Conservation (phyloP, 2,329 filamentous ascomycete species). For the Fusarium sp. region DNA sequence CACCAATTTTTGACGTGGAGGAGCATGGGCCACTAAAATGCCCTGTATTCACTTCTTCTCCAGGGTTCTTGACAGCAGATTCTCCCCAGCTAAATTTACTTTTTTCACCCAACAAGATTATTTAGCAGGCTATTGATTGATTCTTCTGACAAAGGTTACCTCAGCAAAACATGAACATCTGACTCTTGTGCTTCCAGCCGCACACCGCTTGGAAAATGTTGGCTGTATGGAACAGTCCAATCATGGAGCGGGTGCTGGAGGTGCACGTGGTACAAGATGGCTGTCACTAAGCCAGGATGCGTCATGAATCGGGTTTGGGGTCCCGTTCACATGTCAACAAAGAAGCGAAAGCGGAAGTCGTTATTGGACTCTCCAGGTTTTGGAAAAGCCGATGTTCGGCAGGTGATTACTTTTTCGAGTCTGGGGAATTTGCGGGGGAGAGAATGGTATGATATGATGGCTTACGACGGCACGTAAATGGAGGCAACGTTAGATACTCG, state of each 20-base stretch:
- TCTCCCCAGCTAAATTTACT: not conserved
- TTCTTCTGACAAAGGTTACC: not conserved
- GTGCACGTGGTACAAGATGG: slow-evolving; percentile 31
- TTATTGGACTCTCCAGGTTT: slow-evolving; percentile 29
- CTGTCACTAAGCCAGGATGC: slow-evolving; percentile 11
- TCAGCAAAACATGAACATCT: slow-evolving; percentile 10
- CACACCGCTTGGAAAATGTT: slow-evolving; percentile 23
- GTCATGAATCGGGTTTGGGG: slow-evolving; percentile 21
- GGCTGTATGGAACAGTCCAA: slow-evolving; percentile 3
- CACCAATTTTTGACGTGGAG: slow-evolving; percentile 33
- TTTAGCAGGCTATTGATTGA: not conserved
- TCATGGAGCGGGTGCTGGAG: slow-evolving; percentile 9
- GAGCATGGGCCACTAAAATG: slow-evolving; percentile 22
- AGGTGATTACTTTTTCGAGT: slow-evolving; percentile 32
- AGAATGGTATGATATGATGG: slow-evolving; percentile 8
- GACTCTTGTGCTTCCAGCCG: not conserved
- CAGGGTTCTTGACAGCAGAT: not conserved
- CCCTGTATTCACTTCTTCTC: not conserved
- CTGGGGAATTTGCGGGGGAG: slow-evolving; percentile 39
- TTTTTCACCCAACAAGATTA: slow-evolving; percentile 1
- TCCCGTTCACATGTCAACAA: slow-evolving; percentile 32
- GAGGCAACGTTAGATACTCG: not conserved
- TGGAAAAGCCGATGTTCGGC: slow-evolving; percentile 28
- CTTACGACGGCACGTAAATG: not conserved
- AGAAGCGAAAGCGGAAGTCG: not conserved